Base-by-base conservation (phyloP, 495 filamentous ascomycete species). In the Neurospora hispaniola region DNA sequence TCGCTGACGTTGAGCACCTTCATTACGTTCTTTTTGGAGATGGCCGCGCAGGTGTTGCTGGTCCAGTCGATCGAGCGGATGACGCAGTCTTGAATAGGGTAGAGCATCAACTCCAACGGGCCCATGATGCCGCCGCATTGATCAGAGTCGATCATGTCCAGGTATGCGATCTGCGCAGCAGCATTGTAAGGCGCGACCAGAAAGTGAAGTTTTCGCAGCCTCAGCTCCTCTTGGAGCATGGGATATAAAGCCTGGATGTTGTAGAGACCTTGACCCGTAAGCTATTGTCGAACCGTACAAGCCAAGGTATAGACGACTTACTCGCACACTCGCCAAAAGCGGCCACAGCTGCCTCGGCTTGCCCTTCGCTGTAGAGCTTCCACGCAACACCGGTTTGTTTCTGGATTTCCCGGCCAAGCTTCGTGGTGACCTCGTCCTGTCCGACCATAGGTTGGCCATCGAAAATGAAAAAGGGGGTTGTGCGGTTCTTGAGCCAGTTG, bases 111-210 rank as follows among this genome's bases (percentile, higher is more conserved):
- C 80, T 98, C 94, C n/a, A 94, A 89, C 3, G 93, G 88, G 41
- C 93, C 94, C 81, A 91, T 93, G 74, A 98, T 86, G 23, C 91
- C 91, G 72, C 94, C 92, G 71, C 92, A 86, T 69, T 91, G 88
- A 44, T 89, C 88, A 38, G 85, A 90, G 66, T 89, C 85, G 71
- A 88, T 86, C 78, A 90, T 88, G 72, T 91, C 88, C 70, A 97
- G 89, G 79, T 96, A 94, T 66, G 91, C 90, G 72, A 99, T 88
- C 94, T 98, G 95, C 69, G 94, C 92, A 74, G 92, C 90, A 62
- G 95, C 93, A 77, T 90, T 92, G 81, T 94, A 98, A 4, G 96
- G 96, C 16, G 96, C 92, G 70, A 97, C 92, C 70, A 93, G 87
- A 79, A 94, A 97, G 44, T 92, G 86, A 54, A 97, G 84, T 5